Evolutionary conservation across 129 eudicot genomes (phyloP).

Genomic region (Lactuca saligna): DNA sequence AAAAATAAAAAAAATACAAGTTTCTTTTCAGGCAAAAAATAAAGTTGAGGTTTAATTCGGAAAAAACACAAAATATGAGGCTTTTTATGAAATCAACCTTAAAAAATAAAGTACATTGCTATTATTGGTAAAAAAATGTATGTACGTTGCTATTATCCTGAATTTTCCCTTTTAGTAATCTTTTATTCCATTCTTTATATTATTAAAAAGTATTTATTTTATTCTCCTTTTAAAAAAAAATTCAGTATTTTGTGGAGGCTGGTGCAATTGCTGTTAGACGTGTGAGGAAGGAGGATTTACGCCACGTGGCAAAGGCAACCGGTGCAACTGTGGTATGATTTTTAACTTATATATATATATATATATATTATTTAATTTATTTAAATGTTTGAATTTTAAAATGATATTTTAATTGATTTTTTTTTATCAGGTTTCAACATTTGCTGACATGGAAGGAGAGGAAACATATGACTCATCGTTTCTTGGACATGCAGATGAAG

Average conservation of each 20-base stretch:
- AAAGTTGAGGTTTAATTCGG: too few species aligned
- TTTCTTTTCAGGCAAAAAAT: too few species aligned
- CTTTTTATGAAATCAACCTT: too few species aligned
- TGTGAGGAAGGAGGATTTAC: slow-evolving; percentile 92
- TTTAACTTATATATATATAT: too few species aligned
- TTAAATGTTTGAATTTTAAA: neutral
- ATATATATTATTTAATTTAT: too few species aligned
- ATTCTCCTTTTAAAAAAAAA: neutral
- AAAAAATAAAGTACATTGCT: too few species aligned
- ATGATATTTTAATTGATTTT: too few species aligned
- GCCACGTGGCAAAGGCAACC: slow-evolving; percentile 98
- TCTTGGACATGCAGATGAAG: slow-evolving; percentile 96
- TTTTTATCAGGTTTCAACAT: slow-evolving; percentile 79
- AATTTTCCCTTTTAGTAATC: too few species aligned
- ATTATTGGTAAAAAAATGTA: too few species aligned
- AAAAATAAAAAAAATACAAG: too few species aligned
- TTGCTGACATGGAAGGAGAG: slow-evolving; percentile 99
- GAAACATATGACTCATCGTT: slow-evolving; percentile 94
- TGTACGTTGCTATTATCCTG: slow-evolving; percentile 27
- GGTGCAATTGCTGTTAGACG: slow-evolving; percentile 99
- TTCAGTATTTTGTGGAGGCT: slow-evolving; percentile 97
- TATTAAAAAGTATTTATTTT: neutral
- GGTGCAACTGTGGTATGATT: slow-evolving; percentile 86
- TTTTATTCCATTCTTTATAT: too few species aligned
- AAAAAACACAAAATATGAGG: too few species aligned